Conservation (phyloP, 1,284 basidiomycete genomes). For the Psilocybe mexicana region DNA sequence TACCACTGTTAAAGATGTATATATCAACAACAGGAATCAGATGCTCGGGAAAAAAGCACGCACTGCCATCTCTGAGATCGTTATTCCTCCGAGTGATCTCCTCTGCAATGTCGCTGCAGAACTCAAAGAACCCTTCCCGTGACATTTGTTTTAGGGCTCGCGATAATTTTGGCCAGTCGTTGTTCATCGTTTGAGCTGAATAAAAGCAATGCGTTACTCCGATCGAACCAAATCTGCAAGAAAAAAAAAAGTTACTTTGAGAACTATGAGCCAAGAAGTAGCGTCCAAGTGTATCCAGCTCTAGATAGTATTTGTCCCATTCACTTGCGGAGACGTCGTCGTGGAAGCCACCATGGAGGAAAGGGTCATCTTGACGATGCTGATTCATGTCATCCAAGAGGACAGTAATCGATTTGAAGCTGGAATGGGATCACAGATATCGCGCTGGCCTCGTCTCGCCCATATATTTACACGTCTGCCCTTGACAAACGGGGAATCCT, state of each 20-base stretch:
- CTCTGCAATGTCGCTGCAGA: slow-evolving; percentile 14
- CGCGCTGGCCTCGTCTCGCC: not conserved
- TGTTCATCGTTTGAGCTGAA: not conserved
- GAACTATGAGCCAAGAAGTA: slow-evolving; percentile 10
- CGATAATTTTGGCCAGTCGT: slow-evolving; percentile 10
- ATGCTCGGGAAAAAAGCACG: not conserved
- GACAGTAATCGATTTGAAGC: not conserved
- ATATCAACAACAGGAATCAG: not conserved
- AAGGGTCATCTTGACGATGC: not conserved
- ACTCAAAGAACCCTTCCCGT: slow-evolving; percentile 4
- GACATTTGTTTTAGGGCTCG: slow-evolving; percentile 13
- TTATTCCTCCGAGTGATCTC: slow-evolving; percentile 17
- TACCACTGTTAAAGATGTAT: not conserved
- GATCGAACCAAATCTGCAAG: not conserved
- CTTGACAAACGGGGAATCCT: not conserved
- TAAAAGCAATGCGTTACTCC: not conserved
- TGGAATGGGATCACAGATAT: not conserved
- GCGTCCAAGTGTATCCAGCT: slow-evolving; percentile 9
- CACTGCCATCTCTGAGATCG: slow-evolving; percentile 15
- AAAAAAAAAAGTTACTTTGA: not conserved
- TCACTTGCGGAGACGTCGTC: not conserved
- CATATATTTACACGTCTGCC: not conserved
- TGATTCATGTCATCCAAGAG: not conserved
- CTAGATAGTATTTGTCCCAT: slow-evolving; percentile 13
- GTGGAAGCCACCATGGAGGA: not conserved